A percentile compares a stretch with the other conserved stretches of the same genome.
These are phyloP conservation scores for Conoideocrella luteorostrata DNA, from an alignment of 2,329 filamentous ascomycete genomes.

Conservation along the genomic window DNA sequence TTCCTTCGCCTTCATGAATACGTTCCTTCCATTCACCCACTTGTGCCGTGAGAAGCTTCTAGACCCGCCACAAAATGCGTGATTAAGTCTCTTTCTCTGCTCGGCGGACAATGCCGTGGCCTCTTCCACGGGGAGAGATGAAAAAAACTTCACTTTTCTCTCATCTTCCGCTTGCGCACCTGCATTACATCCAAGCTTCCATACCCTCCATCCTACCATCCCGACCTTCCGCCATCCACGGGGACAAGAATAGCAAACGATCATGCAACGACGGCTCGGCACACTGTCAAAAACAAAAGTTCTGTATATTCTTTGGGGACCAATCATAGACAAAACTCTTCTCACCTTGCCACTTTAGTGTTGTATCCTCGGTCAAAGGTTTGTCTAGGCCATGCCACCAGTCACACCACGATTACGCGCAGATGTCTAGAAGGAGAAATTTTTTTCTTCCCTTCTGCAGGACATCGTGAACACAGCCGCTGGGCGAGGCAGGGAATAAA, in stretches of 20 bases:
- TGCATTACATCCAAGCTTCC: no score
- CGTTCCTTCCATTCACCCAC: not conserved
- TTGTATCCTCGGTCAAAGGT: not conserved
- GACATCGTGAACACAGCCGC: not conserved
- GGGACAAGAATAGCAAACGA: not conserved
- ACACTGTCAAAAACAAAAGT: conserved; percentile 1
- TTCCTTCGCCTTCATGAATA: not conserved
- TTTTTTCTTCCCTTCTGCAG: not conserved
- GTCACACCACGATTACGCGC: not conserved
- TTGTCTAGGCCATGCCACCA: not conserved
- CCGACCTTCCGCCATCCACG: no score
- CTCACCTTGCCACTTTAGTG: conserved; percentile 1
- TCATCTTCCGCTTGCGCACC: not conserved
- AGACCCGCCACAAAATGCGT: not conserved
- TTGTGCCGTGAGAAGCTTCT: not conserved
- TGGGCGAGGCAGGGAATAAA: no score
- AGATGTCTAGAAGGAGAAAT: not conserved
- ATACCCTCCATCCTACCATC: no score
- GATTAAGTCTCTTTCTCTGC: not conserved
- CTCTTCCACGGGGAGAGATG: not conserved
- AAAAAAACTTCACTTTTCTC: not conserved
- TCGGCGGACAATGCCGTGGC: not conserved
- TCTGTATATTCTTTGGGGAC: not conserved
- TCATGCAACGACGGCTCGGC: conserved; percentile 5
- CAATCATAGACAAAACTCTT: not conserved